phyloP scores from a whole-genome alignment of 495 filamentous ascomycete genomes.

The Mytilinidion resinicola region DNA sequence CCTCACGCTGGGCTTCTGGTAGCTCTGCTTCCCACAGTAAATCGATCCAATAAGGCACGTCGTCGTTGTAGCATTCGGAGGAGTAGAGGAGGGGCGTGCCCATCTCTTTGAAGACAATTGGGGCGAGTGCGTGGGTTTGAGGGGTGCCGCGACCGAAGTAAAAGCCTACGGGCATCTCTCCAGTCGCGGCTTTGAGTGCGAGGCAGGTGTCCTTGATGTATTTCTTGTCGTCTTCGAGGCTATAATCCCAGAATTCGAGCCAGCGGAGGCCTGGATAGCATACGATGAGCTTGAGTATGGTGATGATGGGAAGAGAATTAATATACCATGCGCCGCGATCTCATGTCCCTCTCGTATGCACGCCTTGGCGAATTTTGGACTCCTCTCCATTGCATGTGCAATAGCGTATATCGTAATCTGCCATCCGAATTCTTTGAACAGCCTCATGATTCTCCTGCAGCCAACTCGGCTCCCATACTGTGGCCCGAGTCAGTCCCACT shows the following conservation, averaged over 20 bases:
- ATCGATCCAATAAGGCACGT: constrained; percentile 35
- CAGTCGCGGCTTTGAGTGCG: constrained; percentile 27
- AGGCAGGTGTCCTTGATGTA: constrained; percentile 31
- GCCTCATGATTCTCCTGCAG: constrained; percentile 29
- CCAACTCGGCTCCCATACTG: constrained; percentile 30
- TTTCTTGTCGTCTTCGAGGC: constrained; percentile 27
- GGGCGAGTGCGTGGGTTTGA: constrained; percentile 27
- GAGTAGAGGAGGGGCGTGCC: constrained; percentile 26
- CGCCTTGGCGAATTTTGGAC: constrained; percentile 28
- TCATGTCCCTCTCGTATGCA: constrained; percentile 31
- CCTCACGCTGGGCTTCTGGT: constrained; percentile 26
- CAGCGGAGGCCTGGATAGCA: constrained; percentile 17
- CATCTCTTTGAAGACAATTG: constrained; percentile 27
- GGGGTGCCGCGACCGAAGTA: constrained; percentile 33
- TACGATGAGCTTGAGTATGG: background rate
- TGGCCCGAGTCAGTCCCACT: too few relatives aligned
- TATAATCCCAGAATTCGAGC: constrained; percentile 33
- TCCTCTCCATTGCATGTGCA: constrained; percentile 30
- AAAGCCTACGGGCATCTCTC: constrained; percentile 31
- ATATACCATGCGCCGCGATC: constrained; percentile 30
- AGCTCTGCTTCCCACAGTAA: constrained; percentile 27
- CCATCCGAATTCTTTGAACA: constrained; percentile 34
- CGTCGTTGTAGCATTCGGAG: constrained; percentile 33
- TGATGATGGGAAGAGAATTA: background rate
- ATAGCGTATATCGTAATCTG: constrained; percentile 31